These are phyloP conservation scores for Lactifluus volemus DNA, from an alignment of 768 basidiomycete genomes.

Conservation along the genomic window DNA sequence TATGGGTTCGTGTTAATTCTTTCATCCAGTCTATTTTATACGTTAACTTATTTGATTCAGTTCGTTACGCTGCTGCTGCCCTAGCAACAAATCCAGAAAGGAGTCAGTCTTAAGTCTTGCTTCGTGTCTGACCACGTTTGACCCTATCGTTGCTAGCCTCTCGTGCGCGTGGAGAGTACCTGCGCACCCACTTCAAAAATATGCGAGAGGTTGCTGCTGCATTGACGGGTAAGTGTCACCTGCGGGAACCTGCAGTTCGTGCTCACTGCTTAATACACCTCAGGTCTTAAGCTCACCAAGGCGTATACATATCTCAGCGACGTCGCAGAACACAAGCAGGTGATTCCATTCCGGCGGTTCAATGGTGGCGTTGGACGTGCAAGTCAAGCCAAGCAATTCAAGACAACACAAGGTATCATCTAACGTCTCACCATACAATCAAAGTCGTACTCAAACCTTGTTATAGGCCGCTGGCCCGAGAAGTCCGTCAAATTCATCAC, in stretches of 20 bases:
- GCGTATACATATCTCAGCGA: constrained; percentile 91
- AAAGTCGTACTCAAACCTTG: background rate
- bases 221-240: constrained; percentile 57
- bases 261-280: constrained; percentile 1
- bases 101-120: constrained; percentile 44
- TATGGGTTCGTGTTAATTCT: constrained; percentile 28
- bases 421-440: background rate
- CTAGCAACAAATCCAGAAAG: constrained; percentile 91
- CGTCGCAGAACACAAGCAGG: constrained; percentile 93
- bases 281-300: constrained; percentile 89
- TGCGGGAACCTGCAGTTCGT: background rate
- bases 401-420: constrained; percentile 84
- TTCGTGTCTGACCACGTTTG: constrained; percentile 16
- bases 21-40: background rate
- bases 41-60: constrained; percentile 33
- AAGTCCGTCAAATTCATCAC: constrained; percentile 96
- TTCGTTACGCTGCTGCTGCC: constrained; percentile 89
- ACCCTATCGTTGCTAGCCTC: constrained; percentile 46
- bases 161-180: constrained; percentile 90
- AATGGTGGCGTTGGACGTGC: constrained; percentile 92
- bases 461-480: constrained; percentile 96
- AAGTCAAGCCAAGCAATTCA: constrained; percentile 93
- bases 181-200: constrained; percentile 99
- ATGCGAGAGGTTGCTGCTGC: constrained; percentile 98
- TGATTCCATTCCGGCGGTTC: constrained; percentile 95